Conservation (phyloP, 1,284 basidiomycete genomes). For the Ceratobasidium sp. region DNA sequence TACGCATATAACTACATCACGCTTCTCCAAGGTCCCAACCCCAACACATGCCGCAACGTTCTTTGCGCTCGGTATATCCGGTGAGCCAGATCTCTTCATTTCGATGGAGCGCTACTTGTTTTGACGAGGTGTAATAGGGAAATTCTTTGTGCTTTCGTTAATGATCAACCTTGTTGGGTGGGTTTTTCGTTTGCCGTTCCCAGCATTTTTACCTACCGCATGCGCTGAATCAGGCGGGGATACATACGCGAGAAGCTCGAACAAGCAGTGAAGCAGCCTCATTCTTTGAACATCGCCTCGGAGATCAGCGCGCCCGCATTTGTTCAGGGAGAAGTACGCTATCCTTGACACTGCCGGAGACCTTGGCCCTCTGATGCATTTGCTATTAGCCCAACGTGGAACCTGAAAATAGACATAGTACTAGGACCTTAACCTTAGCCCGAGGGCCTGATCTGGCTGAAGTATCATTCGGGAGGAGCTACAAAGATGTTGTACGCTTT, state of each 20-base stretch:
- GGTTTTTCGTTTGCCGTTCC: not conserved
- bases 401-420: no score
- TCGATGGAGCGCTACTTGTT: not conserved
- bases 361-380: no score
- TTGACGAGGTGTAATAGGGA: not conserved
- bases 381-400: no score
- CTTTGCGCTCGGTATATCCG: constrained; percentile 7
- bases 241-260: constrained; percentile 34
- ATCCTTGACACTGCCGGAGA: no score
- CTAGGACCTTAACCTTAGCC: no score
- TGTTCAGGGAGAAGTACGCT: not conserved
- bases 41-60: constrained; percentile 2
- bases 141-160: constrained; percentile 29
- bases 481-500: no score
- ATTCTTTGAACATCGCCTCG: not conserved
- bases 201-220: not conserved
- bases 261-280: not conserved
- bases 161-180: constrained; percentile 40
- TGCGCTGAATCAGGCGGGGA: constrained; percentile 1
- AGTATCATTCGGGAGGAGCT: no score
- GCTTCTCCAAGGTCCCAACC: not conserved
- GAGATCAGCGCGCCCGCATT: not conserved
- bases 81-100: not conserved
- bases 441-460: no score
- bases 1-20: constrained; percentile 1